phyloP scores from a whole-genome alignment of 2,329 filamentous ascomycete genomes.

The Sarocladium strictum region DNA sequence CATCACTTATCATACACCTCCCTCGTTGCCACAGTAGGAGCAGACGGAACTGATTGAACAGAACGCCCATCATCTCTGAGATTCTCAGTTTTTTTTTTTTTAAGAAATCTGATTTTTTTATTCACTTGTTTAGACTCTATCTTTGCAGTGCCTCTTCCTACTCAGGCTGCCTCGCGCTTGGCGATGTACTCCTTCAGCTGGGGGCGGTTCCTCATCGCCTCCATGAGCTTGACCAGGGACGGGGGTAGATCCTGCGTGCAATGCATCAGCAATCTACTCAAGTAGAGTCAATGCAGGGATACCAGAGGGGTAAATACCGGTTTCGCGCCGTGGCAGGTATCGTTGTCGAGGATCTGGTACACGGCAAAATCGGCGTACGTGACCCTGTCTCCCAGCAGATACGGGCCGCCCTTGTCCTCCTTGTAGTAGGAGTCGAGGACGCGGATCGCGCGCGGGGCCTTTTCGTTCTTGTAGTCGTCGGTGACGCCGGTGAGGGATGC shows the following conservation, averaged over 20 bases:
- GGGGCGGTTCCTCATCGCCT: not conserved
- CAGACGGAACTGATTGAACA: too few species aligned
- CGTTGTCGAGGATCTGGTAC: constrained; percentile 32
- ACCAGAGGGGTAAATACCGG: too few species aligned
- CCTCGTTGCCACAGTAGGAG: too few species aligned
- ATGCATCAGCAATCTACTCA: too few species aligned
- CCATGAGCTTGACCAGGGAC: constrained; percentile 1
- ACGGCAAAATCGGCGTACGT: constrained; percentile 33
- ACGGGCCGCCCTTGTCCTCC: constrained; percentile 17
- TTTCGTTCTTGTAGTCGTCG: constrained; percentile 25
- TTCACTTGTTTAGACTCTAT: too few species aligned
- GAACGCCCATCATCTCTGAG: too few species aligned
- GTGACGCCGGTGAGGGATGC: constrained; percentile 18
- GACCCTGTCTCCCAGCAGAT: constrained; percentile 28
- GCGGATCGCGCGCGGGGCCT: constrained; percentile 18
- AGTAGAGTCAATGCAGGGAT: too few species aligned
- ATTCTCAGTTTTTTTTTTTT: too few species aligned
- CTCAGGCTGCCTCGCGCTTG: not conserved
- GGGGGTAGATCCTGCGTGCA: not conserved
- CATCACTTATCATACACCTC: too few species aligned
- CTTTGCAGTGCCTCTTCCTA: too few species aligned
- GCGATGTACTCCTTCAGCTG: constrained; percentile 4
- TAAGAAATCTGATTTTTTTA: too few species aligned
- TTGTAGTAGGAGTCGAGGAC: constrained; percentile 12
- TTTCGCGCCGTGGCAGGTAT: constrained; percentile 12